Evolutionary conservation across 768 basidiomycete species (phyloP).

Genomic region (Lactifluus piperatus): DNA sequence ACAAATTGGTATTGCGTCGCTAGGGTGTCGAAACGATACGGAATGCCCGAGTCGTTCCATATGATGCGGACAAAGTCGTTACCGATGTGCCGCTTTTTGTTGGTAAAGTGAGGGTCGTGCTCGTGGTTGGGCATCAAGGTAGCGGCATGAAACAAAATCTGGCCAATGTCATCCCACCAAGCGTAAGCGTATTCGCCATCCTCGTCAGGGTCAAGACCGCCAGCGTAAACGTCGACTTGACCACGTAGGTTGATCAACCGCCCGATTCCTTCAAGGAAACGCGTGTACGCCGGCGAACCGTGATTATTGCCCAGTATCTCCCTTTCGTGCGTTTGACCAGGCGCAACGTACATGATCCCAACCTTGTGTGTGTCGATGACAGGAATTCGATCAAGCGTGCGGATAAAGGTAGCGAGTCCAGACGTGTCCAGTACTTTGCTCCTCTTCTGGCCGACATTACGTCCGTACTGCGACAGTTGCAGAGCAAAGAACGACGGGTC

Average conservation of each 20-base stretch:
- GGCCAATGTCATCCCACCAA: slow-evolving; percentile 98
- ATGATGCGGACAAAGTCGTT: slow-evolving; percentile 95
- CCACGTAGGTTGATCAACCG: slow-evolving; percentile 81
- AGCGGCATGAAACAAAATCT: slow-evolving; percentile 90
- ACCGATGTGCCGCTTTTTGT: slow-evolving; percentile 94
- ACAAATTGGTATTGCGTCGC: slow-evolving; percentile 92
- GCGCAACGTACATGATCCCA: slow-evolving; percentile 91
- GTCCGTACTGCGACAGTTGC: slow-evolving; percentile 74
- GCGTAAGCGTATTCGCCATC: slow-evolving; percentile 97
- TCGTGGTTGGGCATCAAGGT: slow-evolving; percentile 88
- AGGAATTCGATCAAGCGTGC: slow-evolving; percentile 71
- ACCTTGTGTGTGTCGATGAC: slow-evolving; percentile 98
- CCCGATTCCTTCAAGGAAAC: slow-evolving; percentile 87
- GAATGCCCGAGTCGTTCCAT: slow-evolving; percentile 93
- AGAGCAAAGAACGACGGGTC: slow-evolving; percentile 82
- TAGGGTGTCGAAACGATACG: slow-evolving; percentile 88
- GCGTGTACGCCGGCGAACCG: slow-evolving; percentile 91
- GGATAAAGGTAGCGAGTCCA: slow-evolving; percentile 48
- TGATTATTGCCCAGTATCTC: slow-evolving; percentile 87
- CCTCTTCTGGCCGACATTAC: slow-evolving; percentile 37
- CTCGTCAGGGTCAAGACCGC: slow-evolving; percentile 81
- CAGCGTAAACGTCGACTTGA: slow-evolving; percentile 87
- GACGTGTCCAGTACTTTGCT: slow-evolving; percentile 46
- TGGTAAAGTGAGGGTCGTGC: slow-evolving; percentile 59
- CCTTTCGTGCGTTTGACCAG: slow-evolving; percentile 74